Conservation (phyloP, 2,329 filamentous ascomycete species). For the Sclerotinia borealis region DNA sequence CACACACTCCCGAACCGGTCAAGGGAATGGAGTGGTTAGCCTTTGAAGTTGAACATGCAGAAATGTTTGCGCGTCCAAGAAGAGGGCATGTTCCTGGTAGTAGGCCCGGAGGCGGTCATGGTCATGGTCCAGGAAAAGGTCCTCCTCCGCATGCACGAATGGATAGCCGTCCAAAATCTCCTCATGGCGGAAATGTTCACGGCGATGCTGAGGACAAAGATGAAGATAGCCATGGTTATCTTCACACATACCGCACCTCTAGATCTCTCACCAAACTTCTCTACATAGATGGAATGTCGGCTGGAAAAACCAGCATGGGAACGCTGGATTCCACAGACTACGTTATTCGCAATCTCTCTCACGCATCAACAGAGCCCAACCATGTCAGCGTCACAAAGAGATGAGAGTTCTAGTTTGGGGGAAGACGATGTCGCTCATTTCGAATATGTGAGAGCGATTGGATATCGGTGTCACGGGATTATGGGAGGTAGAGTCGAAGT, state of each 20-base stretch:
- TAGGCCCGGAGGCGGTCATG: constrained; percentile 10
- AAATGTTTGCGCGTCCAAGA: constrained; percentile 48
- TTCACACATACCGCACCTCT: constrained; percentile 60
- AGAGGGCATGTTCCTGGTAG: constrained; percentile 11
- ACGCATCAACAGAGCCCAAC: constrained; percentile 23
- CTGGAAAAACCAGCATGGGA: constrained; percentile 58
- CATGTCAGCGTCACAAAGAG: constrained; percentile 19
- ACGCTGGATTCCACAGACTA: constrained; percentile 63
- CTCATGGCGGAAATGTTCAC: neutral
- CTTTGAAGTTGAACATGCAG: constrained; percentile 70
- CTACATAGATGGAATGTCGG: constrained; percentile 66
- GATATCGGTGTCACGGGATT: constrained; percentile 40
- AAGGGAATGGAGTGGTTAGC: constrained; percentile 62
- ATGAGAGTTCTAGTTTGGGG: neutral
- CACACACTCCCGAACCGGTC: constrained; percentile 39
- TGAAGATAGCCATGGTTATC: constrained; percentile 42
- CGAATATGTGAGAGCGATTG: constrained; percentile 38
- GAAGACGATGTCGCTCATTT: constrained; percentile 13
- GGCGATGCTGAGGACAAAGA: neutral
- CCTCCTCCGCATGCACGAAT: constrained; percentile 3
- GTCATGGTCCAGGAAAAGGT: constrained; percentile 3
- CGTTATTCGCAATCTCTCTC: constrained; percentile 38
- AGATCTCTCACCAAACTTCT: constrained; percentile 52
- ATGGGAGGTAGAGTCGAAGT: constrained; percentile 32
- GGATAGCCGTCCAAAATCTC: neutral